Evolutionary conservation across 1,284 basidiomycete genomes (phyloP).

Genomic region (Trichosporon ovoides): DNA sequence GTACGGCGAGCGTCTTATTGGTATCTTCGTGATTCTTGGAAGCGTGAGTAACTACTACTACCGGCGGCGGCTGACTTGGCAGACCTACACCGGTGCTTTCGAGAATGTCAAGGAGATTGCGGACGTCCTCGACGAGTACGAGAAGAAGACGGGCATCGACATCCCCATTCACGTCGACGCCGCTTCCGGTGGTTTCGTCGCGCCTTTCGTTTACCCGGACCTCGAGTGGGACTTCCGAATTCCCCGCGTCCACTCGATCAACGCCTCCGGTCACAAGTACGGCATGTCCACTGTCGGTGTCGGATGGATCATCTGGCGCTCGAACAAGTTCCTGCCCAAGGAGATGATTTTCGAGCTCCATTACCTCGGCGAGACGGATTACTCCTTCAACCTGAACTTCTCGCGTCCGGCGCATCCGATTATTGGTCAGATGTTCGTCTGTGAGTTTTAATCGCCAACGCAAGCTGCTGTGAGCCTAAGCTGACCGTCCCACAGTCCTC

Average conservation of each 20-base stretch:
- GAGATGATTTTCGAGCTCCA: conserved; percentile 92
- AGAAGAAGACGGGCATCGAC: conserved; percentile 68
- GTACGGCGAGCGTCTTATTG: conserved; percentile 55
- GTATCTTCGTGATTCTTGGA: conserved; percentile 21
- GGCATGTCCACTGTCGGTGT: conserved; percentile 56
- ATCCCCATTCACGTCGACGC: conserved; percentile 72
- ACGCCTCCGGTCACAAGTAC: conserved; percentile 80
- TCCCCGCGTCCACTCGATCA: conserved; percentile 65
- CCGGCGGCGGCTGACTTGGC: conserved; percentile 23
- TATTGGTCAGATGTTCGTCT: conserved; percentile 88
- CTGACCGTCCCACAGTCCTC: conserved; percentile 50
- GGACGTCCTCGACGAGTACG: conserved; percentile 76
- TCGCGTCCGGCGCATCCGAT: conserved; percentile 74
- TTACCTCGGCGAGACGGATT: conserved; percentile 59
- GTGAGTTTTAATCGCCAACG: too few species aligned
- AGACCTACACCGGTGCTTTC: conserved; percentile 88
- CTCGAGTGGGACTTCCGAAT: conserved; percentile 86
- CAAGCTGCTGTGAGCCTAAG: too few species aligned
- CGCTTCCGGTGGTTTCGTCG: conserved; percentile 70
- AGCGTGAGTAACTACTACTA: too few species aligned
- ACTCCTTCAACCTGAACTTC: conserved; percentile 89
- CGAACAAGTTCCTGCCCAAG: conserved; percentile 69
- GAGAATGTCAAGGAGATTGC: conserved; percentile 86
- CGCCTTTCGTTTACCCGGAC: conserved; percentile 53
- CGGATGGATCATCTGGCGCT: conserved; percentile 81